phyloP scores from a whole-genome alignment of 257 asterid genomes.

The Vinca minor region DNA sequence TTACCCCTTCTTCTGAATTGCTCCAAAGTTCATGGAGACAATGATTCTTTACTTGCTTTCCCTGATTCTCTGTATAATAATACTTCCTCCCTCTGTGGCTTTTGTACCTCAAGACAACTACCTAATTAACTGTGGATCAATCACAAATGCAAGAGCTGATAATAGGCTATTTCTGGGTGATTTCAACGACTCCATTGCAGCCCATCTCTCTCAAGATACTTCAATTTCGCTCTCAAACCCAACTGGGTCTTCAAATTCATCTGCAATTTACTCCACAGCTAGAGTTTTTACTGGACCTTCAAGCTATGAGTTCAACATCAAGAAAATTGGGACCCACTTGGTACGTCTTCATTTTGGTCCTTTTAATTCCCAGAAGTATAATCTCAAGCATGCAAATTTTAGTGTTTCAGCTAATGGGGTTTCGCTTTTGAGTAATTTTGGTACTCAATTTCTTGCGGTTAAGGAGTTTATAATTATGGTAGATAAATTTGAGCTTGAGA shows the following conservation, averaged over 20 bases:
- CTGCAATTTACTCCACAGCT: constrained; percentile 41
- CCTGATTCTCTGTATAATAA: constrained; percentile 14
- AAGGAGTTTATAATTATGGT: constrained; percentile 59
- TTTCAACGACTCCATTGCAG: constrained; percentile 26
- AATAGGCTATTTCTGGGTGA: constrained; percentile 58
- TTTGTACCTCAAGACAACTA: constrained; percentile 62
- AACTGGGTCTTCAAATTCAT: constrained; percentile 30
- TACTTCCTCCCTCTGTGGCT: constrained; percentile 26
- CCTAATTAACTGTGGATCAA: constrained; percentile 68
- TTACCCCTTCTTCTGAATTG: neutral
- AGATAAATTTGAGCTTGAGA: constrained; percentile 40
- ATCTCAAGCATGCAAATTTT: constrained; percentile 37
- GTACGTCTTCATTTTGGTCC: constrained; percentile 70
- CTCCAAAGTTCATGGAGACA: constrained; percentile 30
- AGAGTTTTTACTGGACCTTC: constrained; percentile 52
- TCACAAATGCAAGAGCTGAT: constrained; percentile 25
- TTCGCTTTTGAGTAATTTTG: constrained; percentile 30
- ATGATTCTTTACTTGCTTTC: constrained; percentile 27
- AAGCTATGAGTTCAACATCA: constrained; percentile 37
- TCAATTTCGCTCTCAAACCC: constrained; percentile 39
- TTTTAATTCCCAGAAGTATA: constrained; percentile 33
- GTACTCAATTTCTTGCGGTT: constrained; percentile 24
- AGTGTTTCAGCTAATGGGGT: constrained; percentile 53
- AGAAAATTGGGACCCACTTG: constrained; percentile 53
- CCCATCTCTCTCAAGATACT: constrained; percentile 41